Evolutionary conservation across 495 filamentous ascomycete genomes (phyloP), one percentile per base, ranked within the genome.

Genomic region (Penicillium maclennaniae): DNA sequence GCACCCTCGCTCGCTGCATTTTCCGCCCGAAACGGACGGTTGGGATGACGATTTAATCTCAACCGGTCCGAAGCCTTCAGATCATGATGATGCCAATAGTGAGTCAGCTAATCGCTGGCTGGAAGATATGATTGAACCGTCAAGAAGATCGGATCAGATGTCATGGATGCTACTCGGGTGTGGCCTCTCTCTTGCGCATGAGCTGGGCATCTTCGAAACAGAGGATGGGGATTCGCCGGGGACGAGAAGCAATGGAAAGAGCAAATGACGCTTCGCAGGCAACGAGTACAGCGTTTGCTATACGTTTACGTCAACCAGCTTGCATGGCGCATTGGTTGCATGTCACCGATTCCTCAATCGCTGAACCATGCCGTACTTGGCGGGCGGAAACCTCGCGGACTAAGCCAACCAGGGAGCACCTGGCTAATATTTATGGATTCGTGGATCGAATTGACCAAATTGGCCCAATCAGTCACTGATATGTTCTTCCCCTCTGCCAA

Each of bases 261-360:
- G 27, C 71, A 75, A 41, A 73, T 74, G 27, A 65, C 63, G 28
- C 59, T 75, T 7, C 69, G 76, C 39, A 62, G 69, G 46, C 66
- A 75, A 56, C 69, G 78, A 12, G 70, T 75, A 1, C 71, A 76
- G 48, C 69, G 75, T 41, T 60, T 79, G 19, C 64, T 80, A 1
- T 80, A 76, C 47, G 73, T 81, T 1, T 80, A 80, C 54, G 79
- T 78, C 49, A 79, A 79, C 39, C 75, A 79, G 54, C 66, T 81
- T 1, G 73, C 76, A 15, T 79, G 73, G 69, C 67, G 77, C n/a
- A 76, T 81, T 27, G 76, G 77, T 12, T 77, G 74, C 57, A 72
- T 78, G 51, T 81, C 78, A 7, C 71, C 78, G 7, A 79, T 79
- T 49, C 76, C 78, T 5, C 78, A 80, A 45, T 79, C 69, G 36